phyloP scores from a whole-genome alignment of 2,329 filamentous ascomycete species.

The Fusarium cicatricum region DNA sequence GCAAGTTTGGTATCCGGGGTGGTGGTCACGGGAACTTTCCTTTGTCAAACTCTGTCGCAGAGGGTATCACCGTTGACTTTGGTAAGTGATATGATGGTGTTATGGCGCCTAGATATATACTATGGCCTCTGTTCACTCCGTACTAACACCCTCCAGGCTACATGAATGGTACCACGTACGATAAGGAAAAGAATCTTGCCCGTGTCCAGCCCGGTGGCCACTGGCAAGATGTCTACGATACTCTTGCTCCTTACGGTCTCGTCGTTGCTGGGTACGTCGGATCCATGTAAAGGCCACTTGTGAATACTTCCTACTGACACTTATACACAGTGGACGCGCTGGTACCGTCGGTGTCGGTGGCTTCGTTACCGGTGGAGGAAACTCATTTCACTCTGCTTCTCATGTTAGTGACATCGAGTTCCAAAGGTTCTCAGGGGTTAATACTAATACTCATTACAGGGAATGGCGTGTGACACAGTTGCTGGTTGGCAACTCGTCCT shows the following conservation, averaged over 20 bases:
- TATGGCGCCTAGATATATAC: background rate
- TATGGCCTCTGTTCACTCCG: background rate
- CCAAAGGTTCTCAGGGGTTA: fast-evolving
- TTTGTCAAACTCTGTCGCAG: conserved; percentile 47
- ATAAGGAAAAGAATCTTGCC: conserved; percentile 42
- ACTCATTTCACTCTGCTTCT: conserved; percentile 47
- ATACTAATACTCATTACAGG: conserved; percentile 12
- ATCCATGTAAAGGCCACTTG: background rate
- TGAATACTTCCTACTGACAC: background rate
- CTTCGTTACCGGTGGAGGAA: conserved; percentile 48
- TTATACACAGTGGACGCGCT: conserved; percentile 41
- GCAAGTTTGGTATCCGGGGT: conserved; percentile 50
- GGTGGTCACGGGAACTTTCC: conserved; percentile 49
- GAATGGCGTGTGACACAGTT: conserved; percentile 52
- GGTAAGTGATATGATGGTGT: conserved; percentile 19
- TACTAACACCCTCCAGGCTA: conserved; percentile 28
- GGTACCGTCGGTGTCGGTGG: conserved; percentile 49
- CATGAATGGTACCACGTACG: conserved; percentile 44
- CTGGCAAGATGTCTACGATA: conserved; percentile 50
- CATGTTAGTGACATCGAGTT: conserved; percentile 16
- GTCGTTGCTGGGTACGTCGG: conserved; percentile 41
- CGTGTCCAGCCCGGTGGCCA: conserved; percentile 47
- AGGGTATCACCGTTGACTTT: conserved; percentile 51
- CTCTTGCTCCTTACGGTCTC: conserved; percentile 45
- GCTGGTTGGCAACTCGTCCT: conserved; percentile 55